Evolutionary conservation across 164 flowering plant genomes (phyloP), one percentile per base, ranked within the genome.

Genomic region (Tetrastigma voinierianum): DNA sequence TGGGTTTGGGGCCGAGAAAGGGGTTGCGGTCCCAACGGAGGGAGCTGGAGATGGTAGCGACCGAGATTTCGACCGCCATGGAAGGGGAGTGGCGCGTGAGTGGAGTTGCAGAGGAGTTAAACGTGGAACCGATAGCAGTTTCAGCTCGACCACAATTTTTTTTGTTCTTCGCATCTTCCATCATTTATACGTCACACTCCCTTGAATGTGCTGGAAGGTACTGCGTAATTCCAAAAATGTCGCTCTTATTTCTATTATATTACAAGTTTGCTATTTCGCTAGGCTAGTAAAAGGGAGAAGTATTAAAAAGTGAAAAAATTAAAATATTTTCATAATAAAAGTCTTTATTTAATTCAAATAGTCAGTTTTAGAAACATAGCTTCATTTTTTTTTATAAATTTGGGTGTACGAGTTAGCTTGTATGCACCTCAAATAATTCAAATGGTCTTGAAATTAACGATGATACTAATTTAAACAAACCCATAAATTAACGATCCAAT

Each of bases 61-160:
- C 73, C n/a, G 79, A 76, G 8, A 82, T 58, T 13, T 83, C 84
- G 56, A 71, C 82, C 75, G 87, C 89, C 91, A 89, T 87, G 66
- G 72, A 16, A 18, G 71, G 51, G 43, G n/a, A n/a, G 2, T 21
- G 57, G 44, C 2, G 10, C 24, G 23, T 32, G 58, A 14, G 54
- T 25, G 44, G 44, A 20, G 48, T 55, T 48, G 51, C 13, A 53
- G 16, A 23, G 66, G 10, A 13, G 46, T 16, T 1, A 48, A 2
- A 4, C 15, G 15, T 12, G 18, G 60, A 49, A n/a, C n/a, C n/a
- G 14, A 25, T 25, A 9, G 51, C n/a, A 17, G 18, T 16, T 15
- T 43, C 14, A 15, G 8, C 51, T 61, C 51, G 65, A 44, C 74
- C 74, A 71, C 69, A 71, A 10, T 23, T 64, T 63, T n/a, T 9